Evolutionary conservation across 495 filamentous ascomycete genomes (phyloP), one percentile per base, ranked within the genome.

Genomic region (Penicillium waksmanii): DNA sequence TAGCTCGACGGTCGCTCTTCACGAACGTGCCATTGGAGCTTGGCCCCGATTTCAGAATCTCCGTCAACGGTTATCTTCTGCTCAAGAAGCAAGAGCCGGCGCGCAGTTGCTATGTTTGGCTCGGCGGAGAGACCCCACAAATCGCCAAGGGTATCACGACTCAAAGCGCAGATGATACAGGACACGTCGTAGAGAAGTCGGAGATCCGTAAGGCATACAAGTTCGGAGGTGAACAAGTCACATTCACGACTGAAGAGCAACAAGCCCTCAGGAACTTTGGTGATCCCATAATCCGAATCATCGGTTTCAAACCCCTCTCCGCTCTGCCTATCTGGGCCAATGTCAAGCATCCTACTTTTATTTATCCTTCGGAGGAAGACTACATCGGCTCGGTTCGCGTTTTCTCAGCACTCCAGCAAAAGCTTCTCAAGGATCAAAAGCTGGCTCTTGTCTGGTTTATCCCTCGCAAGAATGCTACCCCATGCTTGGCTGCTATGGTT

Each of bases 131-230:
- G 66, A 87, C 85, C 54, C 80, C 89, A 3, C 89, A 96, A 67
- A 87, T 98, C 46, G 93, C 85, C 11, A 80, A 86, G 21, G 88
- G 88, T 2, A 80, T 85, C 51, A 92, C 92, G 1, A 85, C 85
- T 2, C 84, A 87, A 51, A 77, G 91, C 42, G 87, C 90, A 17
- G 90, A 90, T 21, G 89, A 93, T 60, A 90, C 87, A 1, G 84
- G 86, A 4, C 80, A 87, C 35, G 81, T 83, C 0, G 85, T 97
- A 2, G 91, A 96, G 55, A 93, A 93, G 64, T 71, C 72, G 9
- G 91, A 97, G 58, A 84, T 97, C 36, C 86, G 88, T 54, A 97
- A 96, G 66, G 96, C 94, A 0, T 99, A 94, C 77, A 96, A 94
- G 65, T 98, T 97, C 63, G 96, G 94, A 33, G 92, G 91, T 18